Conservation (phyloP, 2,329 filamentous ascomycete species). For the Pseudogymnoascus sp. region DNA sequence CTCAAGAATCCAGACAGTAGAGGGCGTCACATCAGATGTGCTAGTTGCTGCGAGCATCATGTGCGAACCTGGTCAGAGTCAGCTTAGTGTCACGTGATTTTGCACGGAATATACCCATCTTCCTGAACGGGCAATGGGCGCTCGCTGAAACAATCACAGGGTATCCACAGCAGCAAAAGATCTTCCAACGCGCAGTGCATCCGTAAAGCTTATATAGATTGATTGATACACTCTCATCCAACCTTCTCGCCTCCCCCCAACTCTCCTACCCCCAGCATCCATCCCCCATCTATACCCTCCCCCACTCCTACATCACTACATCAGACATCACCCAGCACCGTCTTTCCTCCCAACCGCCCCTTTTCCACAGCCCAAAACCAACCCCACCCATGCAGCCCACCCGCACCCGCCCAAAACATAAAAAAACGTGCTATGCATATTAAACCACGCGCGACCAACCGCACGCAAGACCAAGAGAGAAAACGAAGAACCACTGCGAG, state of each 20-base stretch:
- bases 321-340: background rate
- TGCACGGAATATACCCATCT: background rate
- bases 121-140: background rate
- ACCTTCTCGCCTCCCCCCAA: background rate
- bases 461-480: background rate
- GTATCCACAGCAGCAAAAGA: background rate
- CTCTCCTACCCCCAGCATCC: background rate
- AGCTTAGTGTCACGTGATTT: background rate
- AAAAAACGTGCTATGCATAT: conserved; percentile 7
- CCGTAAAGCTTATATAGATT: conserved; percentile 5
- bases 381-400: background rate
- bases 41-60: background rate
- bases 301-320: background rate
- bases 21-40: background rate
- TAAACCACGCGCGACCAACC: conserved; percentile 1
- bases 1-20: background rate
- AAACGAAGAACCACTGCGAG: background rate
- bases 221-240: background rate
- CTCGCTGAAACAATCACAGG: background rate
- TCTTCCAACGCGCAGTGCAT: background rate
- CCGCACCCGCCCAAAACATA: background rate
- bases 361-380: background rate
- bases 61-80: background rate
- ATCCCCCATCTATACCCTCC: background rate
- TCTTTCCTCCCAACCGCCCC: background rate